A percentile compares a stretch with the other conserved stretches of the same genome.
These are phyloP conservation scores for Geotrichum reessii DNA, from an alignment of 1,139 yeast species.

Conservation along the genomic window DNA sequence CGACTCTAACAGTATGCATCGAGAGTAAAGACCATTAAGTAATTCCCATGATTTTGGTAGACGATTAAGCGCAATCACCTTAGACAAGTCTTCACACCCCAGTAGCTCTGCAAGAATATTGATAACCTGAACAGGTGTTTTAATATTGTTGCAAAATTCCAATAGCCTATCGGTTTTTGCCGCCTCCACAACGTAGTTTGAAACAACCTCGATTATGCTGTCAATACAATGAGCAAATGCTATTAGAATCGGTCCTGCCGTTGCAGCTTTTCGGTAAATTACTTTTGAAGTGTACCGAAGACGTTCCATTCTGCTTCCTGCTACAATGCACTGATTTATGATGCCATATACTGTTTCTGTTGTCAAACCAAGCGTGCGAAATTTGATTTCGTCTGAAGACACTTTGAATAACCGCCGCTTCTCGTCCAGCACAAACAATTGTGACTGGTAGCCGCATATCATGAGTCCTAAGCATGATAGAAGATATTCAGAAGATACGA, in stretches of 20 bases:
- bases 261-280: conserved; percentile 17
- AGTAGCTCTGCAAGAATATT: conserved; percentile 28
- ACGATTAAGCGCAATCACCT: conserved; percentile 23
- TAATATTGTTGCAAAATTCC: conserved; percentile 21
- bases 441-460: conserved; percentile 16
- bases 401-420: conserved; percentile 9
- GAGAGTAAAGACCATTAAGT: conserved; percentile 27
- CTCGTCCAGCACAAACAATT: conserved; percentile 11
- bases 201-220: conserved; percentile 20
- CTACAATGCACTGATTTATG: conserved; percentile 21
- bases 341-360: conserved; percentile 19
- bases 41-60: conserved; percentile 28
- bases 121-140: conserved; percentile 23
- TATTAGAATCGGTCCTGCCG: conserved; percentile 25
- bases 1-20: conserved; percentile 24
- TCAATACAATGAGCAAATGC: conserved; percentile 31
- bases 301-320: conserved; percentile 30
- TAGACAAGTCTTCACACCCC: conserved; percentile 31
- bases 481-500: conserved; percentile 7
- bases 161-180: conserved; percentile 8
- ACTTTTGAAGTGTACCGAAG: conserved; percentile 25
- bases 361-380: conserved; percentile 25
- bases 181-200: conserved; percentile 19
- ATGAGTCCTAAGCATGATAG: conserved; percentile 11
- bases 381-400: conserved; percentile 1